Evolutionary conservation across 1,284 basidiomycete species (phyloP), one percentile per base, ranked within the genome.

Genomic region (Tilletia indica): DNA sequence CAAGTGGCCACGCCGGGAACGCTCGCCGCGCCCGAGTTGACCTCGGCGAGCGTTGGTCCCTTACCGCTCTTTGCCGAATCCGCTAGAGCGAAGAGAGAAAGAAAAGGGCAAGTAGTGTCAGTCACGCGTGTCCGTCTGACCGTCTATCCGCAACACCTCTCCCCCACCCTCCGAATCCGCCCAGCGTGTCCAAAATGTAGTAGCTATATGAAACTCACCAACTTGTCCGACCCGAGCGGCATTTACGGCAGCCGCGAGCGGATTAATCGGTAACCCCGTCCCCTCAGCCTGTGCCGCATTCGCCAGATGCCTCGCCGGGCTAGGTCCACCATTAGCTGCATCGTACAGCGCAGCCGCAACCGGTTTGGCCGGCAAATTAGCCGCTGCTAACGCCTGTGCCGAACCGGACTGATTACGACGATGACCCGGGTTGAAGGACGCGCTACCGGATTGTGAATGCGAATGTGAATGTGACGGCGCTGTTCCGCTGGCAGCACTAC

Each of bases 301-400:
- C n/a, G 73, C 67, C 16, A 75, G 42, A 51, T 73, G 79, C 56
- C 77, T 74, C n/a, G 79, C 79, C 19, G 79, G 80, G 38, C 75
- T 77, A 2, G 79, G 80, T 3, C 80, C 80, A 48, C 80, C 80
- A 56, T 81, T 78, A 19, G 80, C 78, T 14, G 80, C 80, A 70
- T 82, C 80, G 56, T 77, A 82, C 8, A 82, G 72, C 5, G 80
- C 80, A 1, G 80, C 80, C 5, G 80, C 80, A 2, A 82, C 76
- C 5, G 80, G 80, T 68, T 82, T 82, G 45, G 79, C 72, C 0
- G 80, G 80, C 14, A 82, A 64, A 47, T 72, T 76, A 16, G 56
- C 31, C 36, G 61, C 61, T 3, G 61, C 61, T n/a, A 64, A 34
- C 4, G 61, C 61, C 6, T 79, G 78, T 61, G 77, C 78, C 5